phyloP scores from a whole-genome alignment of 2,329 filamentous ascomycete species.

The Hypoxylon sp. region DNA sequence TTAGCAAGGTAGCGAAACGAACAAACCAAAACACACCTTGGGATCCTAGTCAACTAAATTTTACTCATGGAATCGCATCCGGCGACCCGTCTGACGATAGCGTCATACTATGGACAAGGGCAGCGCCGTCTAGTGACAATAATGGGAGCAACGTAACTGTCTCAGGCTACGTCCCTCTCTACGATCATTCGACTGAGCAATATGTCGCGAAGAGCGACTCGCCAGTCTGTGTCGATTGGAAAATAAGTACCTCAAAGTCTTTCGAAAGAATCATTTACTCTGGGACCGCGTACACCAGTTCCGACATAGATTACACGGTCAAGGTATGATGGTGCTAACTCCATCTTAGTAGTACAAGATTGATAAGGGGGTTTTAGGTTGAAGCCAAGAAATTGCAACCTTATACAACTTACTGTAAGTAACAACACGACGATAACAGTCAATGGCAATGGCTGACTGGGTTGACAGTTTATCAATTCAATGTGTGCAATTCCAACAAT shows the following conservation, averaged over 20 bases:
- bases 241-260: constrained; percentile 67
- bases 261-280: constrained; percentile 62
- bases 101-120: constrained; percentile 66
- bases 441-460: constrained; percentile 1
- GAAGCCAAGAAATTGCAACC: constrained; percentile 74
- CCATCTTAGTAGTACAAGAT: background rate
- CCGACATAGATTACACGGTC: constrained; percentile 81
- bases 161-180: constrained; percentile 57
- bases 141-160: constrained; percentile 62
- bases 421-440: background rate
- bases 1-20: constrained; percentile 71
- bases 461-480: constrained; percentile 73
- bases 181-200: constrained; percentile 60
- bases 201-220: constrained; percentile 66
- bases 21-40: constrained; percentile 62
- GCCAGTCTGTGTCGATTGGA: constrained; percentile 77
- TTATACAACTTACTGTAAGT: constrained; percentile 69
- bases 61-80: constrained; percentile 71
- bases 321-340: constrained; percentile 63
- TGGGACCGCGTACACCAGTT: constrained; percentile 77
- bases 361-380: constrained; percentile 60
- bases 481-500: constrained; percentile 73
- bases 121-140: constrained; percentile 60
- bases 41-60: constrained; percentile 65
- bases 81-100: constrained; percentile 66